These are phyloP conservation scores for Pterocarpus santalinus DNA, from an alignment of 306 rosid species.

Conservation along the genomic window DNA sequence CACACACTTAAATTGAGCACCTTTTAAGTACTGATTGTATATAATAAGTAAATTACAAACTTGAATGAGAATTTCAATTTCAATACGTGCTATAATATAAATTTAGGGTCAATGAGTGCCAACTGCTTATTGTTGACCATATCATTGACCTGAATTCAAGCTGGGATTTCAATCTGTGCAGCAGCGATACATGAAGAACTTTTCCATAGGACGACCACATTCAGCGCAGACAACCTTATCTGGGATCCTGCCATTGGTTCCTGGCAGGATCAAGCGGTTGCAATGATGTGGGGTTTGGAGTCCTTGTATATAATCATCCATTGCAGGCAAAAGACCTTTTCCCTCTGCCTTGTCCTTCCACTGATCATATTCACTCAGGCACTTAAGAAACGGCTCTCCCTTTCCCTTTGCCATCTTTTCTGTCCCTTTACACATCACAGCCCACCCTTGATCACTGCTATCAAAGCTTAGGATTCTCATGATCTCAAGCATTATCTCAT, in stretches of 20 bases:
- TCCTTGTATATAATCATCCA: conserved; percentile 46
- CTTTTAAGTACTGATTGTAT: not conserved
- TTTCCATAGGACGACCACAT: conserved; percentile 57
- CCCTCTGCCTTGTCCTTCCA: conserved; percentile 51
- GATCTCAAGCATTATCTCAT: conserved; percentile 55
- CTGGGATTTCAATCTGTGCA: conserved; percentile 42
- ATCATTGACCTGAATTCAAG: not conserved
- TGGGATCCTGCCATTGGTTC: conserved; percentile 34
- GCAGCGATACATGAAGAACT: conserved; percentile 59
- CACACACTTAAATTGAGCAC: not conserved
- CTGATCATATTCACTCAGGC: conserved; percentile 34
- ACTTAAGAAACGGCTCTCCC: conserved; percentile 42
- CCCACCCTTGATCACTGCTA: conserved; percentile 57
- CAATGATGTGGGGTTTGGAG: conserved; percentile 54
- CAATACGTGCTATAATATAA: not conserved
- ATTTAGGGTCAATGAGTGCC: too few species aligned
- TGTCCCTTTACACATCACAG: conserved; percentile 39
- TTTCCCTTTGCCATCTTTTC: conserved; percentile 44
- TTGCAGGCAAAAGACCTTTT: conserved; percentile 46
- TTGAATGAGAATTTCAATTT: not conserved
- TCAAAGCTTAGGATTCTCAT: conserved; percentile 55
- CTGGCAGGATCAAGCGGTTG: conserved; percentile 54
- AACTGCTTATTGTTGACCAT: too few species aligned
- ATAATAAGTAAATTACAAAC: too few species aligned
- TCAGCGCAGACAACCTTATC: conserved; percentile 53